Percentiles rank a stretch among this genome's conserved stretches.
phyloP scores from a whole-genome alignment of 2,329 filamentous ascomycete genomes.

The Polytolypa hystricis region DNA sequence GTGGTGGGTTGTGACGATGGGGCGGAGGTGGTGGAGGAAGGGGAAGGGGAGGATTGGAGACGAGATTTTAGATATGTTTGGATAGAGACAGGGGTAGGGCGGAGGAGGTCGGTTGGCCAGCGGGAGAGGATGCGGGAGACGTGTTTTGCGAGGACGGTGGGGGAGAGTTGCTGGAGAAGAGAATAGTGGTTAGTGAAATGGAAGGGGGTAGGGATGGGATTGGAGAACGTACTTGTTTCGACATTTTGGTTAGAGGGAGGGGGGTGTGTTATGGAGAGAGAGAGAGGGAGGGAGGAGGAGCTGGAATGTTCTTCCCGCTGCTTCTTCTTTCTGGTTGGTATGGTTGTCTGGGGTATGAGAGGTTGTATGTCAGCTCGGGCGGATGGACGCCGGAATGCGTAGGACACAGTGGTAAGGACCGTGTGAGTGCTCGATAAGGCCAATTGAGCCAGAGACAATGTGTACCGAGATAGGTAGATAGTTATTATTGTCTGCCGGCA shows the following conservation, averaged over 20 bases:
- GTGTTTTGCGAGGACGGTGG: conserved; percentile 23
- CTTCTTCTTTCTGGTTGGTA: no score
- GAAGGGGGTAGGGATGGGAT: not conserved
- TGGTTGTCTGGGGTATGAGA: no score
- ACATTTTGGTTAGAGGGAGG: not conserved
- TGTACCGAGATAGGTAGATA: no score
- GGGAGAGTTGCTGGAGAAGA: conserved; percentile 15
- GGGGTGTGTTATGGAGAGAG: not conserved
- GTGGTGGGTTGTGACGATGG: conserved; percentile 6
- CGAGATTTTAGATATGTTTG: conserved; percentile 31
- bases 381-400: no score
- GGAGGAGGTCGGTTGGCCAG: conserved; percentile 35
- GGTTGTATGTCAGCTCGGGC: no score
- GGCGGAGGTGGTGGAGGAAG: conserved; percentile 9
- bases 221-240: conserved; percentile 1
- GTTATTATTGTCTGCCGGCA: no score
- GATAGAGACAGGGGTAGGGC: conserved; percentile 35
- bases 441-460: no score
- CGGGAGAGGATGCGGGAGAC: conserved; percentile 32
- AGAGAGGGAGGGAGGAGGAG: not conserved
- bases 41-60: conserved; percentile 15
- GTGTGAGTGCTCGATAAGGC: no score
- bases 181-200: conserved; percentile 7
- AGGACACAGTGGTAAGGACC: no score
- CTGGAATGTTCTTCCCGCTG: no score